phyloP scores from a whole-genome alignment of 2,329 filamentous ascomycete species.

The Ascochyta rabiei region DNA sequence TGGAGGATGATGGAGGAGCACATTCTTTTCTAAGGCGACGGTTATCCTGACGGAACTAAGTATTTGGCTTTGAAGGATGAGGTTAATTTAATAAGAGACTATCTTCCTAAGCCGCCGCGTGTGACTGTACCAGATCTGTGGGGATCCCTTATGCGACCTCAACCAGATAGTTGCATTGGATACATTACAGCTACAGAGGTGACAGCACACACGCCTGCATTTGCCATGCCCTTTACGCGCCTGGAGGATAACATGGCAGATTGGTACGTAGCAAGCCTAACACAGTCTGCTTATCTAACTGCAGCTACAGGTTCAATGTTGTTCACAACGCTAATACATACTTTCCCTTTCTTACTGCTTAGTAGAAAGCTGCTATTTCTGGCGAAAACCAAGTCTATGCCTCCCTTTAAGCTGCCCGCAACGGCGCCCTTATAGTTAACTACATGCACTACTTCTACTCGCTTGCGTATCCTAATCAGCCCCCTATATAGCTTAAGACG shows the following conservation, averaged over 20 bases:
- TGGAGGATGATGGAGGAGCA: constrained; percentile 21
- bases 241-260: too few species aligned
- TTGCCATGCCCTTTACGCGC: too few species aligned
- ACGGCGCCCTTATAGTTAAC: too few species aligned
- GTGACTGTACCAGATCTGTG: constrained; percentile 13
- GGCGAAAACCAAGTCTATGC: constrained; percentile 22
- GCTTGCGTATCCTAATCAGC: too few species aligned
- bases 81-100: constrained; percentile 18
- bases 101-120: constrained; percentile 13
- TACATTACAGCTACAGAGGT: constrained; percentile 21
- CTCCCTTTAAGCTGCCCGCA: background rate
- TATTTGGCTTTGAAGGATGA: constrained; percentile 22
- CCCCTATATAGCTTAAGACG: too few species aligned
- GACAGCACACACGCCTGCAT: constrained; percentile 6
- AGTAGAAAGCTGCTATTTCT: constrained; percentile 22
- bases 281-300: too few species aligned
- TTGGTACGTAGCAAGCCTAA: too few species aligned
- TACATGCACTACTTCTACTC: too few species aligned
- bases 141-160: constrained; percentile 17
- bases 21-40: constrained; percentile 21
- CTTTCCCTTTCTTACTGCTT: constrained; percentile 21
- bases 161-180: constrained; percentile 22
- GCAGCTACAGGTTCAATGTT: constrained; percentile 16
- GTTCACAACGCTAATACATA: constrained; percentile 18
- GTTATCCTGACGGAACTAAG: constrained; percentile 12